Base-by-base conservation (phyloP, 257 asterid species). In the Rhazya stricta region DNA sequence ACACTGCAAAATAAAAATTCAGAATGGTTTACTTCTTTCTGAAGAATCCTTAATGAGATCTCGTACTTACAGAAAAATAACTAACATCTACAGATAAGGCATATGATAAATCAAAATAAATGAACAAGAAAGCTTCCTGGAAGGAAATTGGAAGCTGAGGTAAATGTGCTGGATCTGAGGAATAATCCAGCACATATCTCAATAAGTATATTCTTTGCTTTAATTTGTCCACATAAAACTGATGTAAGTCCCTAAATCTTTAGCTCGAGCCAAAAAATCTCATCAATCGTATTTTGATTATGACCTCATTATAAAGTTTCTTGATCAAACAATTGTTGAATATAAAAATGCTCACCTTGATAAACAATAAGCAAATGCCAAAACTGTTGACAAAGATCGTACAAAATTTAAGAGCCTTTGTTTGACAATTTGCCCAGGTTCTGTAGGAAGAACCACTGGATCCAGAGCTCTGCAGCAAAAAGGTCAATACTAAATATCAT, bases 311-410 rank as follows among this genome's bases (percentile, higher is more conserved):
- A 7, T 39, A 15, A 36, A 65, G 30, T 65, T 65, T 37, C 69
- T 65, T 32, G 43, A 43, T 32, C 45, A 62, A 50, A 71, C 30
- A 29, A 46, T 63, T 34, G 29, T 53, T 12, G 29, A 30, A 21
- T 13, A 34, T 51, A 36, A 25, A 12, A 67, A 48, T 39, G 48
- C 86, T 76, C 79, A 89, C 97, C 98, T 88, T 67, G 99, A 90
- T 69, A 94, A 80, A 85, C 96, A 90, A 84, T 88, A 92, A 36
- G 99, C 99, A 82, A 84, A 91, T 70, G 98, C 91, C 74, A 94
- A 75, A 79, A 94, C 99, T 2, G 99, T 88, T 29, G 99, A 92
- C 84, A 94, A 84, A 73, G 99, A 92, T 79, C 90, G 88, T 77
- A 92, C 88, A 83, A 94, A 94, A 92, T 86, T 88, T 71, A 94